A percentile compares a stretch with the other conserved stretches of the same genome.
phyloP scores from a whole-genome alignment of 1,284 basidiomycete genomes.

The Salmacisia buchloeana region DNA sequence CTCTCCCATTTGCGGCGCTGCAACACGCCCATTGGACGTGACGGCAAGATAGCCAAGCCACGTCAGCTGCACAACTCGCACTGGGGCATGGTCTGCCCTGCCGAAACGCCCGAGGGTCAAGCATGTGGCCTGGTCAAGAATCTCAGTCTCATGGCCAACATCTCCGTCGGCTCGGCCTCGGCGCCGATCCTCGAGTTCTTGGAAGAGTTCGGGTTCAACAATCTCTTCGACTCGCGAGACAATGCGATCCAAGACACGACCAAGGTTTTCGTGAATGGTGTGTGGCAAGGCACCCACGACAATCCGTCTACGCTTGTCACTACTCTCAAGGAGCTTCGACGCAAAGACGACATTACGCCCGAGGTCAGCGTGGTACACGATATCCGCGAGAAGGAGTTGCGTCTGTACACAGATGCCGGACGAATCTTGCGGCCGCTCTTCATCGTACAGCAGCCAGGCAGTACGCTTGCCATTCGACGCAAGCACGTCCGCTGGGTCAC shows the following conservation, averaged over 20 bases:
- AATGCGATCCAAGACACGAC: slow-evolving; percentile 56
- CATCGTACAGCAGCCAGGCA: slow-evolving; percentile 79
- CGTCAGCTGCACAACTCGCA: slow-evolving; percentile 99
- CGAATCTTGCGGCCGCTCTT: slow-evolving; percentile 94
- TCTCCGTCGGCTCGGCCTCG: slow-evolving; percentile 92
- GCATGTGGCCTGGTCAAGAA: slow-evolving; percentile 99
- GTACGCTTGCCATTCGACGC: slow-evolving; percentile 69
- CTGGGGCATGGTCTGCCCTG: slow-evolving; percentile 96
- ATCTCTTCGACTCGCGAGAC: slow-evolving; percentile 41
- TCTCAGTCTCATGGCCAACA: slow-evolving; percentile 92
- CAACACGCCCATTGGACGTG: slow-evolving; percentile 95
- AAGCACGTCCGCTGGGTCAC: slow-evolving; percentile 73
- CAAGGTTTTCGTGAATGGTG: slow-evolving; percentile 98
- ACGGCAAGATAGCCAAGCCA: slow-evolving; percentile 98
- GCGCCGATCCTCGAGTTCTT: slow-evolving; percentile 97
- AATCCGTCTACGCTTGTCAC: slow-evolving; percentile 82
- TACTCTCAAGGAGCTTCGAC: slow-evolving; percentile 82
- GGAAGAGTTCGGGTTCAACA: slow-evolving; percentile 74
- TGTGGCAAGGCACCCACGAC: slow-evolving; percentile 99
- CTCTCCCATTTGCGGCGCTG: slow-evolving; percentile 95
- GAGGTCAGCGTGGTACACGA: slow-evolving; percentile 96
- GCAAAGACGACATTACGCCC: slow-evolving; percentile 90
- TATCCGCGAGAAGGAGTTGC: slow-evolving; percentile 88
- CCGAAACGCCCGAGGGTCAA: slow-evolving; percentile 98
- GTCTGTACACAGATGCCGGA: slow-evolving; percentile 92